phyloP scores from a whole-genome alignment of 257 asterid species.

The Plantago elongata region DNA sequence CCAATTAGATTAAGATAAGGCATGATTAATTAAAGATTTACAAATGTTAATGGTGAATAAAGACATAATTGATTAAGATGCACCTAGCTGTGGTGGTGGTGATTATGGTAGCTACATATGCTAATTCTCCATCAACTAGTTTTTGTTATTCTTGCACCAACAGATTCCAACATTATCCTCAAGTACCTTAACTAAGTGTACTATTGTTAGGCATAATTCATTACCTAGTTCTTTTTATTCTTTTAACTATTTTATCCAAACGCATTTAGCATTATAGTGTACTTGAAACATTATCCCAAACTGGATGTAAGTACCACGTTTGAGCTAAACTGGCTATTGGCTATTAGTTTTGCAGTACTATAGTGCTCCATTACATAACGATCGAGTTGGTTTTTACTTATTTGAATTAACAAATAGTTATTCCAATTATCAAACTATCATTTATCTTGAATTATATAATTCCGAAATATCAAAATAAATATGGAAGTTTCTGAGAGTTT shows the following conservation, averaged over 20 bases:
- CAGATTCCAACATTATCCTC: slow-evolving; percentile 2
- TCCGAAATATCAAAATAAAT: too few relatives aligned
- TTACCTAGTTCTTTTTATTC: background rate
- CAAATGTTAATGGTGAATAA: too few relatives aligned
- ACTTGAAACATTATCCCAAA: too few relatives aligned
- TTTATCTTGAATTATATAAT: too few relatives aligned
- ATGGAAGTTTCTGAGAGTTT: too few relatives aligned
- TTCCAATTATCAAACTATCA: too few relatives aligned
- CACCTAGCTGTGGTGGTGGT: background rate
- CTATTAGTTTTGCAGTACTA: background rate
- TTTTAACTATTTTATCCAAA: background rate
- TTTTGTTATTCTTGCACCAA: slow-evolving; percentile 1
- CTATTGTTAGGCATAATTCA: background rate
- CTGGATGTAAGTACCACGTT: too few relatives aligned
- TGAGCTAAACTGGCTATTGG: too few relatives aligned
- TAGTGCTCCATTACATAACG: background rate
- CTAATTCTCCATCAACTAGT: background rate
- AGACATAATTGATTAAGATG: too few relatives aligned
- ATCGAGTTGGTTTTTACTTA: too few relatives aligned
- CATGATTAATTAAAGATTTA: background rate
- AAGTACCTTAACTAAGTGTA: background rate
- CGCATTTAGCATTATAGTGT: too few relatives aligned
- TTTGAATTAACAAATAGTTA: too few relatives aligned
- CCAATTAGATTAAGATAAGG: background rate
- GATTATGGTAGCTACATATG: background rate